Evolutionary conservation across 257 asterid genomes (phyloP), one percentile per base, ranked within the genome.

Genomic region (Oldenlandia corymbosa): DNA sequence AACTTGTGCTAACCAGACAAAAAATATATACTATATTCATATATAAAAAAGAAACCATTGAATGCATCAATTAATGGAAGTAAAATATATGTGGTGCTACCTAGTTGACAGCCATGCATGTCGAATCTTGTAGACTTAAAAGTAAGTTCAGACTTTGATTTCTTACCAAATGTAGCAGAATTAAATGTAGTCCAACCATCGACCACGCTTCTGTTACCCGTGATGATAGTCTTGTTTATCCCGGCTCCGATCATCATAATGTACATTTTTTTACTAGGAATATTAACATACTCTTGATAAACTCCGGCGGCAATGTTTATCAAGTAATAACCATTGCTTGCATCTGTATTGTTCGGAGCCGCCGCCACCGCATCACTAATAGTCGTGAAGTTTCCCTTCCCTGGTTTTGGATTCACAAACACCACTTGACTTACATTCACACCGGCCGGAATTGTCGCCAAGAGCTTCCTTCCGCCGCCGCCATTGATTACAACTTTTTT

Each of bases 151-250:
- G n/a, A n/a, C n/a, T n/a, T n/a, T 34, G 4, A 34, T 5, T 24
- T 56, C 83, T 73, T 77, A 89, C 95, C 68, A 18, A 89, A 78
- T 12, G 92, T 78, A 2, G 88, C 53, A 24, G 88, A 87, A 52
- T 74, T 83, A 73, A 85, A 87, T 2, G 97, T 90, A 2, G 94
- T 81, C 95, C 90, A 90, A 60, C 97, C 97, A 59, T 87, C 94
- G 5, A 59, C 80, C 17, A 85, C 81, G 68, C 68, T 90, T 20
- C 65, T 83, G 50, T 77, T 80, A 2, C 95, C 94, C 0, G 95
- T 83, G 8, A 90, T 74, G 18, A 85, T 67, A 0, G 95, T 87
- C 67, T 64, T 71, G 23, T 83, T 83, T 5, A 83, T 80, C 31
- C 97, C 95, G 10, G 81, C 97, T 8, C 97, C 97, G 32, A 83